Percentiles rank a stretch among this genome's conserved stretches.
These are phyloP conservation scores for Cudoniella acicularis DNA, from an alignment of 495 filamentous ascomycete species.

Conservation along the genomic window DNA sequence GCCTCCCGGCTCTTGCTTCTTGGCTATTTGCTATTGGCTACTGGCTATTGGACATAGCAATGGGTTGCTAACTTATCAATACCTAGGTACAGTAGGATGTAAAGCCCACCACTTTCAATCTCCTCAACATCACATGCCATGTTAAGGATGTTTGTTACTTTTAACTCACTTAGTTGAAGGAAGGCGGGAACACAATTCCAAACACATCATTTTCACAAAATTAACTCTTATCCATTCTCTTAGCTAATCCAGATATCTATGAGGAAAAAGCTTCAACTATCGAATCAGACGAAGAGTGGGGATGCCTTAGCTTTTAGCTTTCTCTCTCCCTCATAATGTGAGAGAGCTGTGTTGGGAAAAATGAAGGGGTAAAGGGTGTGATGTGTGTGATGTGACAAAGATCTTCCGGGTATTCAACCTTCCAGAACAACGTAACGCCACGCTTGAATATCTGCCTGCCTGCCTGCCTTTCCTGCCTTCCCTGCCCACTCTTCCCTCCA, in stretches of 20 bases:
- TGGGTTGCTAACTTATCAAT: no score
- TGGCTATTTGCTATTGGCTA: no score
- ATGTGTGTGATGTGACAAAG: background rate
- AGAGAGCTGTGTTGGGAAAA: background rate
- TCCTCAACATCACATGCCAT: no score
- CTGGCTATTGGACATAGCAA: no score
- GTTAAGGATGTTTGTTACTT: no score
- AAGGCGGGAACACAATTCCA: no score
- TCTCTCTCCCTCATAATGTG: background rate
- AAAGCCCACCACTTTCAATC: no score
- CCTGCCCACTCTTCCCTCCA: background rate
- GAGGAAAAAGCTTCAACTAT: background rate
- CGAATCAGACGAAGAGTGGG: background rate
- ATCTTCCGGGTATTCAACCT: constrained; percentile 19
- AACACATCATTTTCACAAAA: no score
- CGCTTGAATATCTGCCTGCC: constrained; percentile 10
- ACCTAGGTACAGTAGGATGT: no score
- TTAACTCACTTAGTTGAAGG: no score
- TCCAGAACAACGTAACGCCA: constrained; percentile 15
- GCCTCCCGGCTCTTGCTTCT: no score
- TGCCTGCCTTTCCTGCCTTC: background rate
- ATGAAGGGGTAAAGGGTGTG: background rate
- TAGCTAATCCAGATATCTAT: background rate
- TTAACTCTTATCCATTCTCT: background rate
- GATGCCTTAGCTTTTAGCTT: background rate